Evolutionary conservation across 768 basidiomycete species (phyloP), one percentile per base, ranked within the genome.

Genomic region (Xerocomellus dryophilus): DNA sequence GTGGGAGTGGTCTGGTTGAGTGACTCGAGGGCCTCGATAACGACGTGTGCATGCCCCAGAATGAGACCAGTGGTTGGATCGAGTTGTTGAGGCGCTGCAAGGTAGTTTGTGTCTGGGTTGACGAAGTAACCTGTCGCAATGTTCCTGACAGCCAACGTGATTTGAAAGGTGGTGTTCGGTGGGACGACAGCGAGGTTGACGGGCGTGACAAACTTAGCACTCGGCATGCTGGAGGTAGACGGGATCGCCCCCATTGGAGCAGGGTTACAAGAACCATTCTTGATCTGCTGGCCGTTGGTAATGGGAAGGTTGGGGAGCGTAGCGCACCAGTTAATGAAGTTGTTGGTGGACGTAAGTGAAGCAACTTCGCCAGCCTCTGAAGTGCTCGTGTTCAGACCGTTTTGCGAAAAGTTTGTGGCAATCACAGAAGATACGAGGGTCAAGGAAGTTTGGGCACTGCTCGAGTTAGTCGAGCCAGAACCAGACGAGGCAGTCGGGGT

Each of bases 301-400:
- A 86, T 73, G 4, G 84, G 78, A 45, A 78, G 66, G 47, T 75
- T 61, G 4, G 76, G 64, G 4, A 75, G 62, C 15, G 77, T 79
- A 7, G 73, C 67, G 60, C 86, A 86, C 66, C 74, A 84, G 72
- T 86, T 85, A 71, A 86, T 86, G 67, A 85, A 90, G 75, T 89
- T 89, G 73, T 89, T 85, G 43, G 67, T 68, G n/a, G 84, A 84
- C 0, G 80, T 84, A 7, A 82, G 69, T 7, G 83, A 85, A 14
- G 82, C 72, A 21, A 77, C 76, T 67, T 84, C 77, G 27, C 81
- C 82, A 49, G 75, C 56, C 1, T 61, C 59, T 1, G 72, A 57
- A 20, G 65, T 58, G 25, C 54, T 61, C 21, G 38, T 49, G 15
- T 62, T 58, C 55, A 74, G 68, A 20, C 86, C 88, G 55, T 82